Percentiles rank a stretch among this genome's conserved stretches.
Evolutionary conservation across 2,329 filamentous ascomycete genomes (phyloP).

Genomic region (Phoma sp.): DNA sequence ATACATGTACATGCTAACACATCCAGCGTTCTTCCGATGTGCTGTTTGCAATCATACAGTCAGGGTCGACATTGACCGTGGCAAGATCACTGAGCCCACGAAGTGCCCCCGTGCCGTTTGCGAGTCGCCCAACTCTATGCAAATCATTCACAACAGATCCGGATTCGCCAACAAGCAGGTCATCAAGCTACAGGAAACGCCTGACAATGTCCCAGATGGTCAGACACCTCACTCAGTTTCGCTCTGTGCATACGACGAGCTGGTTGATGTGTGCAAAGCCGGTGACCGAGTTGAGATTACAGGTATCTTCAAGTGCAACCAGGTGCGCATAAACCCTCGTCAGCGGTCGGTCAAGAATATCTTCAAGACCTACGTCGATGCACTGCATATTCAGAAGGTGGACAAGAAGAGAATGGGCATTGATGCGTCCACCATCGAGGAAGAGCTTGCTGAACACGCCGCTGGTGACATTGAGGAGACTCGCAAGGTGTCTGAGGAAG

Average conservation of each 20-base stretch:
- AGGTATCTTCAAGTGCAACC: slow-evolving; percentile 94
- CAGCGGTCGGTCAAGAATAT: slow-evolving; percentile 92
- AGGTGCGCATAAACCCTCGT: slow-evolving; percentile 90
- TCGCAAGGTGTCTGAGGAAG: slow-evolving; percentile 81
- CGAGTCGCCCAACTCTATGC: slow-evolving; percentile 90
- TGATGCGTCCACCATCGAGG: slow-evolving; percentile 85
- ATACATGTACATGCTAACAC: slow-evolving; percentile 17
- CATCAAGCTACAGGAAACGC: slow-evolving; percentile 97
- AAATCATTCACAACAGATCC: slow-evolving; percentile 95
- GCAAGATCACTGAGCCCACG: slow-evolving; percentile 94
- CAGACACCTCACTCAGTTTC: slow-evolving; percentile 98
- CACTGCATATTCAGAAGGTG: slow-evolving; percentile 93
- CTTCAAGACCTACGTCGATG: slow-evolving; percentile 98
- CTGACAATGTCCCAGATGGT: slow-evolving; percentile 90
- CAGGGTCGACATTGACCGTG: slow-evolving; percentile 89
- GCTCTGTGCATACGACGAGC: slow-evolving; percentile 92
- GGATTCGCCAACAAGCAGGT: slow-evolving; percentile 97
- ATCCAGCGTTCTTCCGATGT: slow-evolving; percentile 89
- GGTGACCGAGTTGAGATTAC: slow-evolving; percentile 96
- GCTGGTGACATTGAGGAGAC: slow-evolving; percentile 80
- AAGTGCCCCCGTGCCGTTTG: slow-evolving; percentile 84
- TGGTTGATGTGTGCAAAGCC: slow-evolving; percentile 97
- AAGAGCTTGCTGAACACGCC: slow-evolving; percentile 76
- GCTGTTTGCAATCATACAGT: slow-evolving; percentile 91
- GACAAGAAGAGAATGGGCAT: slow-evolving; percentile 94